Conservation (phyloP, 352 stramenopile species). For the Labyrinthula sp. region DNA sequence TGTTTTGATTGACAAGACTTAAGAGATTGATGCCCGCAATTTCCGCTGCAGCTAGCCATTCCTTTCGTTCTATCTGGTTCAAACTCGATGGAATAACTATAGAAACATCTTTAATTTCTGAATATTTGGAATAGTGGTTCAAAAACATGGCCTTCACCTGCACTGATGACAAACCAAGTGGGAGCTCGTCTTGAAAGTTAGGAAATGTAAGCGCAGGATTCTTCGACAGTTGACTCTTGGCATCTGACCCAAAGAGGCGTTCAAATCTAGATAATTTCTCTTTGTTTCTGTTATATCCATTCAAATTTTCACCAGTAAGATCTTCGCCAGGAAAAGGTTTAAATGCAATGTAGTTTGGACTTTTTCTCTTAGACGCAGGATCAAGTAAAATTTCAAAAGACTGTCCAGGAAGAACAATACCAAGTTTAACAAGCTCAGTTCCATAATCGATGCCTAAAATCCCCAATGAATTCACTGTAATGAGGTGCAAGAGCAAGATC, state of each 20-base stretch:
- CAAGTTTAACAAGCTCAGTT: slow-evolving; percentile 73
- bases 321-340: too few species aligned
- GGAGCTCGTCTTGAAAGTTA: slow-evolving; percentile 9
- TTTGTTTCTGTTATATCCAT: too few species aligned
- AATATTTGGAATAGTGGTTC: slow-evolving; percentile 28
- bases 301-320: slow-evolving; percentile 40
- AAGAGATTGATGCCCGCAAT: slow-evolving; percentile 81
- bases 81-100: slow-evolving; percentile 84
- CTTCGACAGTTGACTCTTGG: slow-evolving; percentile 58
- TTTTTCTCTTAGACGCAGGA: slow-evolving; percentile 90
- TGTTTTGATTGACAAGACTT: slow-evolving; percentile 88
- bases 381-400: slow-evolving; percentile 86
- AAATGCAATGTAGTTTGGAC: slow-evolving; percentile 71
- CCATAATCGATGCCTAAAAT: slow-evolving; percentile 67
- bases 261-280: too few species aligned
- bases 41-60: slow-evolving; percentile 72
- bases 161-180: slow-evolving; percentile 48
- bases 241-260: slow-evolving; percentile 79
- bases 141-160: slow-evolving; percentile 39
- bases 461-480: too few species aligned
- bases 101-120: slow-evolving; percentile 66
- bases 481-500: too few species aligned
- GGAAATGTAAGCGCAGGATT: slow-evolving; percentile 51
- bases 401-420: slow-evolving; percentile 64
- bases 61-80: slow-evolving; percentile 73